Base-by-base conservation (phyloP, 352 stramenopile genomes). In the Pythium scleroteichum region DNA sequence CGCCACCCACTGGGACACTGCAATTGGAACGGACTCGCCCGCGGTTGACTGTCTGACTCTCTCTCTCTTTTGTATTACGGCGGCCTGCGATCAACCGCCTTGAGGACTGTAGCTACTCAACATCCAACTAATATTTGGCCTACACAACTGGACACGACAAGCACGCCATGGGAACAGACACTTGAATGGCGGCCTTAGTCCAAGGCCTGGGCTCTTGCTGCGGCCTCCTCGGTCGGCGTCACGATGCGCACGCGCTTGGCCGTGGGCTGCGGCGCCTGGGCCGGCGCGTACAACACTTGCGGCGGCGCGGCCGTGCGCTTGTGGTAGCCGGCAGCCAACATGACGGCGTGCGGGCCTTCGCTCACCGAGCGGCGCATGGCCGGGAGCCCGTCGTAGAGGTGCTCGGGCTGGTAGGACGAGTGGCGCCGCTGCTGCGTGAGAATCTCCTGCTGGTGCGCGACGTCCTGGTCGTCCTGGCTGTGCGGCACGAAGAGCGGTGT, bases 401-500 rank as follows among this genome's bases (percentile, higher is more conserved):
- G 40, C 32, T 53, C 41, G n/a, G 26, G 53, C 38, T 68, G 51
- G 26, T 62, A 50, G 38, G 29, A 64, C 35, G 59, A 67, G 50
- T 62, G 51, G 38, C 52, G 59, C 12, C 59, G 51, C 33, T 55
- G 51, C 52, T 46, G 46, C 29, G 24, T 42, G 47, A n/a, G 26
- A n/a, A 20, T 17, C 19, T 50, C 6, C 10, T 50, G 44, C 6
- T 50, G 16, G 44, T 50, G n/a, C 44, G 44, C 20, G 20, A 19
- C 22, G 19, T 33, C 20, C 19, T 20, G 4, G 20, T 51, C 29
- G 22, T 33, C 35, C 33, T 53, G 7, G 4, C 40, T 41, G 4
- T n/a, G 44, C 3, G 51, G 42, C 46, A 68, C 61, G 19, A 69
- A 76, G 16, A 82, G 55, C 20, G 70, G 73, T 45, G 70, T 72